Evolutionary conservation across 352 stramenopile genomes (phyloP).

Genomic region (Pythium periplocum): DNA sequence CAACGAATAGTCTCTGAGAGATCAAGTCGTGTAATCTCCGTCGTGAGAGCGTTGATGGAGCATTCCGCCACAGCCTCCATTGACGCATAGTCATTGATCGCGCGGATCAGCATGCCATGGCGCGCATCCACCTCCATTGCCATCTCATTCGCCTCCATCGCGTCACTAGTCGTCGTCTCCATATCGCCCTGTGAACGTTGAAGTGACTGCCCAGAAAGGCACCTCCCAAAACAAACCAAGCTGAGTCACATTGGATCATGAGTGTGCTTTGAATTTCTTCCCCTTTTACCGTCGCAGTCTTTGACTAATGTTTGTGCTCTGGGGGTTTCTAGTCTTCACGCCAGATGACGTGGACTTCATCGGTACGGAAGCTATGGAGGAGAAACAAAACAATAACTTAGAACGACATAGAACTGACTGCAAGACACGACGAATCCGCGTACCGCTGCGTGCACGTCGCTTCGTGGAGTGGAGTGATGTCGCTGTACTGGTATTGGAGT

Average conservation of each 20-base stretch:
- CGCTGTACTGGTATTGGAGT: conserved; percentile 95
- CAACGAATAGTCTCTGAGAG: too few species aligned
- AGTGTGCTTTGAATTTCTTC: too few species aligned
- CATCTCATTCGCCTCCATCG: not conserved
- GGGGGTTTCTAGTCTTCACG: conserved; percentile 48
- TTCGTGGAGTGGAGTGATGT: conserved; percentile 87
- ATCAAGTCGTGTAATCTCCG: too few species aligned
- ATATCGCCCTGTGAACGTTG: too few species aligned
- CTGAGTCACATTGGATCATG: too few species aligned
- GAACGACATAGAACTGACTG: too few species aligned
- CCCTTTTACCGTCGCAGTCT: not conserved
- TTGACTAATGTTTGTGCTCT: not conserved
- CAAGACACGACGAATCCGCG: not conserved
- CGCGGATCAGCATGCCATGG: conserved; percentile 22
- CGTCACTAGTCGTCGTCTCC: too few species aligned
- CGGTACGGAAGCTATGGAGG: conserved; percentile 91
- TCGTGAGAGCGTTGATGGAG: too few species aligned
- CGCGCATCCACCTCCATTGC: conserved; percentile 14
- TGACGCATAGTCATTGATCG: conserved; percentile 24
- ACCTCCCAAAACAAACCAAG: too few species aligned
- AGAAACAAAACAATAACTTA: not conserved
- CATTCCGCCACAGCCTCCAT: too few species aligned
- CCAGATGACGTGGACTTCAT: conserved; percentile 98
- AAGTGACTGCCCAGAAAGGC: too few species aligned
- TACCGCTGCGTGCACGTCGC: conserved; percentile 93